A percentile compares a stretch with the other conserved stretches of the same genome.
phyloP scores from a whole-genome alignment of 2,329 filamentous ascomycete species.

The Nigrospora oryzae region DNA sequence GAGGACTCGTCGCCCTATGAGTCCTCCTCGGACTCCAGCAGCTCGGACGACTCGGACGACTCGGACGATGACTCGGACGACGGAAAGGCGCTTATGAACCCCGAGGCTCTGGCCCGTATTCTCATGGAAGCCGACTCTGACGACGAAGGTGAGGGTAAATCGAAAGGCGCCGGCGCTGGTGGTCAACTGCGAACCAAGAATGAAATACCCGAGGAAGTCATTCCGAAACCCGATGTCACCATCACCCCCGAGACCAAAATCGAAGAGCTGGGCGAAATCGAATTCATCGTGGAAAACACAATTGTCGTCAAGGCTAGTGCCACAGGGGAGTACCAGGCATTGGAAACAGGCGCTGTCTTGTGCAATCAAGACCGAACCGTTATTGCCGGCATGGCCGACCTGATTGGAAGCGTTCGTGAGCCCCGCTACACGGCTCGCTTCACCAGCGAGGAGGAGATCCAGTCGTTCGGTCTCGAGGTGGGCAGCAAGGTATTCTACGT shows the following conservation, averaged over 20 bases:
- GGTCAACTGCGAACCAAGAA: slow-evolving; percentile 70
- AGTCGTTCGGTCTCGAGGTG: slow-evolving; percentile 55
- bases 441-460: slow-evolving; percentile 58
- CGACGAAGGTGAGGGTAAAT: slow-evolving; percentile 56
- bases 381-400: slow-evolving; percentile 76
- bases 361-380: slow-evolving; percentile 69
- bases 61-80: slow-evolving; percentile 50
- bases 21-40: slow-evolving; percentile 53
- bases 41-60: slow-evolving; percentile 52
- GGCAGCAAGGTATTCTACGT: slow-evolving; percentile 75
- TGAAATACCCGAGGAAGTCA: slow-evolving; percentile 56
- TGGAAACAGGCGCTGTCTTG: slow-evolving; percentile 77
- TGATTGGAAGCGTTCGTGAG: slow-evolving; percentile 75
- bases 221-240: slow-evolving; percentile 69
- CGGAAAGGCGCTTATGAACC: slow-evolving; percentile 64
- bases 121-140: slow-evolving; percentile 83
- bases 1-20: slow-evolving; percentile 68
- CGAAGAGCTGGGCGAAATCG: slow-evolving; percentile 64
- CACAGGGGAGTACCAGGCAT: slow-evolving; percentile 74
- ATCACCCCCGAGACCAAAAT: slow-evolving; percentile 72
- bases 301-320: slow-evolving; percentile 71
- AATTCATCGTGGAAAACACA: slow-evolving; percentile 70
- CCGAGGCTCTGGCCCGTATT: slow-evolving; percentile 76
- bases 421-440: slow-evolving; percentile 83
- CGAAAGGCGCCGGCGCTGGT: slow-evolving; percentile 29